phyloP scores from a whole-genome alignment of 2,329 filamentous ascomycete genomes.

The Pseudogymnoascus sp. region DNA sequence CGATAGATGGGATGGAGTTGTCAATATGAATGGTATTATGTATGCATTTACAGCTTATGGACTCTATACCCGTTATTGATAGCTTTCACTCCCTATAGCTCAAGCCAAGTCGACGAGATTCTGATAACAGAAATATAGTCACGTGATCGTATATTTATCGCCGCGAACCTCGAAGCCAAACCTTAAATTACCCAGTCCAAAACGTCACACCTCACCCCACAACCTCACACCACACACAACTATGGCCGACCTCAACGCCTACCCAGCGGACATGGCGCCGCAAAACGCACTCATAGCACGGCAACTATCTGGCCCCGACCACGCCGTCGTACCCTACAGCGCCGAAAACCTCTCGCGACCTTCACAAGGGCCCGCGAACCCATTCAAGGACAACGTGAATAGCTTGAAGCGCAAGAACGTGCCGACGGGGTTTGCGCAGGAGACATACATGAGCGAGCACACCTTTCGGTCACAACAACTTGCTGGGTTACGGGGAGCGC shows the following conservation, averaged over 20 bases:
- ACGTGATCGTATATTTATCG: not conserved
- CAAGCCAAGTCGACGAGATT: not conserved
- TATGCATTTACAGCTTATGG: not conserved
- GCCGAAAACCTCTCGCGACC: slow-evolving; percentile 65
- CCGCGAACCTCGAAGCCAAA: not conserved
- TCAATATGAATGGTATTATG: slow-evolving; percentile 10
- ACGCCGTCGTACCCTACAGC: slow-evolving; percentile 58
- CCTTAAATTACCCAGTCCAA: slow-evolving; percentile 4
- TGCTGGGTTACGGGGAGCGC: slow-evolving; percentile 38
- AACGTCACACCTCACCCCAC: not conserved
- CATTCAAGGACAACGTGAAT: slow-evolving; percentile 59
- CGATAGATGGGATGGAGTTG: slow-evolving; percentile 1
- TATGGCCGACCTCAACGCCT: slow-evolving; percentile 57
- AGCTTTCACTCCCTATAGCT: not conserved
- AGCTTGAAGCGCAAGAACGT: slow-evolving; percentile 70
- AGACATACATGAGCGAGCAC: slow-evolving; percentile 83
- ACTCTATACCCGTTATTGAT: not conserved
- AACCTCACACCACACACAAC: slow-evolving; percentile 16
- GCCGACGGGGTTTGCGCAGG: slow-evolving; percentile 77
- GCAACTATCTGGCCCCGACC: slow-evolving; percentile 47
- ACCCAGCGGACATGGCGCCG: slow-evolving; percentile 59
- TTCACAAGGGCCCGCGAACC: slow-evolving; percentile 63
- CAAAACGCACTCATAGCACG: slow-evolving; percentile 57
- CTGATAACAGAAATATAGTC: not conserved
- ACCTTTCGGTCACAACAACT: slow-evolving; percentile 84